Evolutionary conservation across 345 rosid genomes (phyloP).

Genomic region (Passiflora organensis): DNA sequence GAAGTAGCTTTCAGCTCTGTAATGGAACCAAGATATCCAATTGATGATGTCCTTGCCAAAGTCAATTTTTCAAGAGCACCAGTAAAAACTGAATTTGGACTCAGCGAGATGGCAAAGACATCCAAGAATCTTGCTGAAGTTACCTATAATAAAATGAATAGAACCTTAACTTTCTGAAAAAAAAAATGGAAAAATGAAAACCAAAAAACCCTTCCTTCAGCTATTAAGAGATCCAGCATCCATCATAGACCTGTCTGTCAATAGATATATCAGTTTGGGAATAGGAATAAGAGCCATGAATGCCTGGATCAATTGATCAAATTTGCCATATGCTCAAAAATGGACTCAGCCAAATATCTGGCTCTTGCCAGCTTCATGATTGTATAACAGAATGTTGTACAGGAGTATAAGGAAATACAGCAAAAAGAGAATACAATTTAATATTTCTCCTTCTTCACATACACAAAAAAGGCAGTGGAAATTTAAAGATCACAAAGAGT

Average conservation of each 20-base stretch:
- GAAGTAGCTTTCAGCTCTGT: constrained; percentile 59
- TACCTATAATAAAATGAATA: constrained; percentile 37
- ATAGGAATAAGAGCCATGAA: background rate
- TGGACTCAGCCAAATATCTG: too few relatives aligned
- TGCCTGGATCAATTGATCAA: too few relatives aligned
- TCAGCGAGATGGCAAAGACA: constrained; percentile 61
- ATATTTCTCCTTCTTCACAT: too few relatives aligned
- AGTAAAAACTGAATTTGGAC: constrained; percentile 57
- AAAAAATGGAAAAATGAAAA: constrained; percentile 1
- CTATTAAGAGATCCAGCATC: background rate
- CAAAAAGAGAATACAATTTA: too few relatives aligned
- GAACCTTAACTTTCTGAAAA: background rate
- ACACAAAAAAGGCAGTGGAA: too few relatives aligned
- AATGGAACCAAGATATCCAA: constrained; percentile 71
- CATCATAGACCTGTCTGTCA: background rate
- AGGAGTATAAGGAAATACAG: too few relatives aligned
- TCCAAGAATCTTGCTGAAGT: constrained; percentile 81
- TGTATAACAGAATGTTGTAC: too few relatives aligned
- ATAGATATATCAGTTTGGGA: background rate
- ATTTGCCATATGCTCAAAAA: too few relatives aligned
- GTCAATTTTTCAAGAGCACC: constrained; percentile 75
- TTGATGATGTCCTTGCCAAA: constrained; percentile 48
- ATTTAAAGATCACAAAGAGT: too few relatives aligned
- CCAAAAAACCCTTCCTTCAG: background rate
- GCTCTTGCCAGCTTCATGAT: too few relatives aligned